These are phyloP conservation scores for Notholithocarpus densiflorus DNA, from an alignment of 306 rosid species.

Conservation along the genomic window DNA sequence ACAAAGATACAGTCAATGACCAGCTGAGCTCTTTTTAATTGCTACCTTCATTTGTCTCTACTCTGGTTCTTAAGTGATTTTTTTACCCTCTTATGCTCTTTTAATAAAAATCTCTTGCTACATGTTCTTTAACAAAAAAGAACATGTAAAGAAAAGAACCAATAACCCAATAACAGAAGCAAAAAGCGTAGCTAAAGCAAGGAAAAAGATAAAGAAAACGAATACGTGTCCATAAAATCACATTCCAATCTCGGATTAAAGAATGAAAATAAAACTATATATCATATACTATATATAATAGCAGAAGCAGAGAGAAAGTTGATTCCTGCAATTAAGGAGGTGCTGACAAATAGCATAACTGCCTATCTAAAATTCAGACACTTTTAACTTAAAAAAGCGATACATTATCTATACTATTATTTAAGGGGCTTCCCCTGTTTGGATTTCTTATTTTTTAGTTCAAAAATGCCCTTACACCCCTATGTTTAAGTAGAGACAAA, in stretches of 20 bases:
- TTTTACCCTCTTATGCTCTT: background rate
- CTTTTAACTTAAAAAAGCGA: too few species aligned
- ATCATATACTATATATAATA: too few species aligned
- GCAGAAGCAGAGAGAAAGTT: too few species aligned
- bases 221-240: background rate
- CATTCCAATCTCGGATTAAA: background rate
- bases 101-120: background rate
- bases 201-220: background rate
- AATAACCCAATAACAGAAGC: background rate
- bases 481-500: too few species aligned
- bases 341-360: too few species aligned
- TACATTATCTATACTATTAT: too few species aligned
- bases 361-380: too few species aligned
- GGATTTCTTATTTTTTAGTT: too few species aligned
- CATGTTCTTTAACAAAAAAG: background rate
- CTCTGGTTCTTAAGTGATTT: background rate
- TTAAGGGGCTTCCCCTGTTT: too few species aligned
- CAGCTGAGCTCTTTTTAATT: background rate
- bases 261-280: background rate
- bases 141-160: background rate
- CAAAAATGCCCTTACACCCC: too few species aligned
- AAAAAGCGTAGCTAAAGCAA: background rate
- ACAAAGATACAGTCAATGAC: background rate
- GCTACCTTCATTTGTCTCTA: background rate
- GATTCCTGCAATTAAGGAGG: too few species aligned